These are phyloP conservation scores for Saccharomyces pastorianus DNA, from an alignment of 1,139 yeast species.

Conservation along the genomic window DNA sequence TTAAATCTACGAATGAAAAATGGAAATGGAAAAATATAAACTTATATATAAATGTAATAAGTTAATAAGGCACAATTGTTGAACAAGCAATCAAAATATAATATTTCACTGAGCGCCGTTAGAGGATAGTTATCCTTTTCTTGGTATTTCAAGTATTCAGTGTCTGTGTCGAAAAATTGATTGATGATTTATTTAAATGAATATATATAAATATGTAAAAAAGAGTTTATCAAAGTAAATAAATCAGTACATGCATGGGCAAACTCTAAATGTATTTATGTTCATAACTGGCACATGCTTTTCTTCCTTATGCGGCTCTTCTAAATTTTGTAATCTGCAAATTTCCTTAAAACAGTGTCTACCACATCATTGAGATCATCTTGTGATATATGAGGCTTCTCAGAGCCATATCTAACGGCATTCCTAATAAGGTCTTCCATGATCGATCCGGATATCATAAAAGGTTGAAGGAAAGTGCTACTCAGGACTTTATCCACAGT, in stretches of 20 bases:
- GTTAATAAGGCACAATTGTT: background rate
- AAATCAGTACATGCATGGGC: background rate
- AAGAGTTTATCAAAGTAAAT: background rate
- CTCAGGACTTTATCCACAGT: conserved; percentile 56
- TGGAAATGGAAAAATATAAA: conserved; percentile 1
- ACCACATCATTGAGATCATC: conserved; percentile 41
- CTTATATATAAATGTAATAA: background rate
- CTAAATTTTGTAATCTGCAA: conserved; percentile 10
- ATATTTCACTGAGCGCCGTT: background rate
- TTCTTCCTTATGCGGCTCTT: background rate
- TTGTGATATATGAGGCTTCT: conserved; percentile 35
- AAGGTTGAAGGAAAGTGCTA: conserved; percentile 61
- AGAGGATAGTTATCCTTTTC: background rate
- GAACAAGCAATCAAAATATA: background rate
- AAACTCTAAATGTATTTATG: background rate
- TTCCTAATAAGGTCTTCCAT: conserved; percentile 65
- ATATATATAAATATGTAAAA: background rate
- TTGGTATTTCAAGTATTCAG: background rate
- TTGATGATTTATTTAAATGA: background rate
- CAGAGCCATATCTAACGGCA: conserved; percentile 62
- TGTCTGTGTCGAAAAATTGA: background rate
- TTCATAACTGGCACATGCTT: background rate
- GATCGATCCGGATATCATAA: conserved; percentile 58
- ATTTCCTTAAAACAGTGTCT: conserved; percentile 44
- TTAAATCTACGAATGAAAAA: conserved; percentile 3